Evolutionary conservation across 208 protist species (phyloP).

Genomic region (Willaertia magna): DNA sequence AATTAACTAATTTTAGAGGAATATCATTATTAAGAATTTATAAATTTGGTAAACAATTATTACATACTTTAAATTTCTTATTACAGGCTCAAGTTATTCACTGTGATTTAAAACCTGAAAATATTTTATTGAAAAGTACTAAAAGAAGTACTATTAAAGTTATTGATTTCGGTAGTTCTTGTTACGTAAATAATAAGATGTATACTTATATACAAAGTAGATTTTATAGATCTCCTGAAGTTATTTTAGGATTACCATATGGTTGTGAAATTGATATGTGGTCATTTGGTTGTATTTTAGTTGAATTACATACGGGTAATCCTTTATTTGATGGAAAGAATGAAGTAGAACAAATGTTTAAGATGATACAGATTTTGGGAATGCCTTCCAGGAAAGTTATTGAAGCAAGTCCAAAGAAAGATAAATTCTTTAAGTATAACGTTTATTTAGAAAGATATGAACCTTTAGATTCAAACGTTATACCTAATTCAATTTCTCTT

Average conservation of each 20-base stretch:
- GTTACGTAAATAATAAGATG: conserved; percentile 80
- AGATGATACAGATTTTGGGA: conserved; percentile 41
- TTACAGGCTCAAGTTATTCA: conserved; percentile 82
- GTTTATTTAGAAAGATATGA: background rate
- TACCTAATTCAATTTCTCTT: background rate
- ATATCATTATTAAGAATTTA: conserved; percentile 60
- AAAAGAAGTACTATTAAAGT: conserved; percentile 80
- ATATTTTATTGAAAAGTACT: conserved; percentile 69
- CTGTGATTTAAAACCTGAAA: conserved; percentile 92
- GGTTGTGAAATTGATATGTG: conserved; percentile 92
- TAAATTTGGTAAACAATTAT: conserved; percentile 86
- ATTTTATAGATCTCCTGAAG: conserved; percentile 92
- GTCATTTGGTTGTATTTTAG: conserved; percentile 86
- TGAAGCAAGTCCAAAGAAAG: background rate
- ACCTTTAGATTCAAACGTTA: background rate
- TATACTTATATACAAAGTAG: conserved; percentile 90
- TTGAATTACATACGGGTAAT: conserved; percentile 91
- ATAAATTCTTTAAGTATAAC: background rate
- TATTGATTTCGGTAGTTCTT: conserved; percentile 96
- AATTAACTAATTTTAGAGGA: conserved; percentile 60
- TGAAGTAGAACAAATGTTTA: conserved; percentile 59
- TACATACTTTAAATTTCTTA: conserved; percentile 72
- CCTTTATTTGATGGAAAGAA: conserved; percentile 59
- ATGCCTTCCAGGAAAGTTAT: background rate
- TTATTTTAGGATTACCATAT: conserved; percentile 88